Base-by-base conservation (phyloP, 495 filamentous ascomycete species). In the Monascus purpureus region DNA sequence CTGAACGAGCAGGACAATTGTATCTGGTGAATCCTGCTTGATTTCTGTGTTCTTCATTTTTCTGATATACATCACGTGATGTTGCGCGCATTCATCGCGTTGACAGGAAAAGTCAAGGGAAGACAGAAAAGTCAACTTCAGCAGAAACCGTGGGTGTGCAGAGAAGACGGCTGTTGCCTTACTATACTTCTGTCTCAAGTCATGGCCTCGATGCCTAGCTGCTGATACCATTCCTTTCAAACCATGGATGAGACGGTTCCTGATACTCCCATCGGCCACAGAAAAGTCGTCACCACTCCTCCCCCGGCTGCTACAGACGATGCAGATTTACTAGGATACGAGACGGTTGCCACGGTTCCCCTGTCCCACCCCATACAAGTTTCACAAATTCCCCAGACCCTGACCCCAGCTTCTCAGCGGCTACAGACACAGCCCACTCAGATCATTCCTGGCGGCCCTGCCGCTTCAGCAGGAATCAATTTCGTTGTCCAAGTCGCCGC, bases 401-500 rank as follows among this genome's bases (percentile, higher is more conserved):
- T 50, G 31, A 53, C 53, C 6, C 57, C 57, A 3, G 37, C 41
- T 24, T 44, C 58, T 19, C 65, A 67, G 36, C 57, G 52, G 5
- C 20, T 22, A 48, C 57, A 48, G 37, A 80, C 76, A 1, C 79
- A 87, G 42, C 75, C 82, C 0, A 88, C 83, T 0, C 83, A 90
- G 38, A 61, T 82, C 8, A 9, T 31, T 31, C 45, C 80, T 24
- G 51, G 60, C n/a, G 37, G 41, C 22, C 43, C 52, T 22, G 20
- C 4, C 3, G 48, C 52, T 22, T 44, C 51, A 22, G 39, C 37
- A 0, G 41, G 42, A 6, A 31, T 45, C 28, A 48, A 43, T 28
- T 67, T 79, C 3, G 55, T 75, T 8, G 65, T 95, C 25, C 84
- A 93, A 45, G 86, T 95, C 2, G 74, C 74, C 17, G 80, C 77